Evolutionary conservation across 116 monocot genomes (phyloP), one percentile per base, ranked within the genome.

Genomic region (Dioscorea cayenensis): DNA sequence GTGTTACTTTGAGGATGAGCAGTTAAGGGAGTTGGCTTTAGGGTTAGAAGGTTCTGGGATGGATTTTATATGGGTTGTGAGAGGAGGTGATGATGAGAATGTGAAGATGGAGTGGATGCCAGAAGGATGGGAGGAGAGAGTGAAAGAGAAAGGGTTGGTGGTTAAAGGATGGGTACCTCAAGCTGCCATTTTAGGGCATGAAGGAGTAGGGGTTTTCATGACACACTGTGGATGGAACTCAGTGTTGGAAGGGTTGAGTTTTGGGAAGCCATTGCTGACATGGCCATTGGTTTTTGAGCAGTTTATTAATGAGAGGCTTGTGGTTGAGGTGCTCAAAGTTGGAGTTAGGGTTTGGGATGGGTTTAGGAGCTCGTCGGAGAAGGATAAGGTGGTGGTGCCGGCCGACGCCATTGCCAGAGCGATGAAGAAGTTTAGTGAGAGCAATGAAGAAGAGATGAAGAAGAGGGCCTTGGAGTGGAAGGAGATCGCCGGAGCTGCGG

Each of bases 221-320:
- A 80, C 76, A 6, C 84, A 87, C 50, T 81, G 81, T 64, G 84
- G 87, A 21, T 87, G 87, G 84, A 87, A 81, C 78, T 84, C 83
- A 25, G 51, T 66, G 20, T 68, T 76, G 4, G 81, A 81, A 52
- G 76, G 68, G 6, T 17, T 67, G 28, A 17, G 76, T 12, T 67
- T 43, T 2, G 77, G 81, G 22, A 68, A 72, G 66, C 51, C 76
- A 25, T 55, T 71, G 81, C 55, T 76, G 51, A 69, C 76, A 11
- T 77, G 81, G 76, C 81, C 81, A 28, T 17, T 73, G 64, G 76
- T 76, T 29, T 49, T 61, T 2, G 77, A 77, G 21, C 77, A 81
- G 68, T 77, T 73, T 64, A 73, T 77, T 23, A 77, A 77, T 16
- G 81, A 76, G 72, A 68, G 69, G 51, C 29, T 73, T 25, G 72